Base-by-base conservation (phyloP, 2,329 filamentous ascomycete species). In the Epichloe festucae region DNA sequence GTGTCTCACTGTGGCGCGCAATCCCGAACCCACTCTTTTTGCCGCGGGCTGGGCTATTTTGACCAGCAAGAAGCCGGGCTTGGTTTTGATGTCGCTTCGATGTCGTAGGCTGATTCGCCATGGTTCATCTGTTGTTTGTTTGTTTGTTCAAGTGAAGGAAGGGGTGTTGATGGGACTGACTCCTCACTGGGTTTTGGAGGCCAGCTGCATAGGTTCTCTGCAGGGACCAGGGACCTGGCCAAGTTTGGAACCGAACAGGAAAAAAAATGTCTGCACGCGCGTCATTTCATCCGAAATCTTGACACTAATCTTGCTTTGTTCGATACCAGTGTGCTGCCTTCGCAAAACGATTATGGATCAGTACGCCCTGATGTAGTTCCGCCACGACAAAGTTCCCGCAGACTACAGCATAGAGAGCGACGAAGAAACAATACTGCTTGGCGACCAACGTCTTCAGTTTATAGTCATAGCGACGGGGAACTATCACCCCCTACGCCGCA, bases 371-470 rank as follows among this genome's bases (percentile, higher is more conserved):
- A 62, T 34, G 62, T 62, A 53, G 55, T 65, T 27, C 66, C 64
- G 36, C 64, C 70, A 40, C 63, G 64, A 23, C 64, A 64, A 60
- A 70, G 68, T 50, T 63, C 67, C 12, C 60, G 59, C 52, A 54
- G 65, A 59, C 54, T 58, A 55, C 48, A 57, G 59, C 55, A 53
- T 17, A 46, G 52, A 45, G 27, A 21, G 6, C 49, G 39, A 7
- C 39, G 38, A 44, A 49, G 52, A 31, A 65, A 60, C 53, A 59
- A 58, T 53, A 64, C 68, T 36, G 63, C 60, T 50, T 68, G 67
- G 55, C 74, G 75, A 41, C 74, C 76, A n/a, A 57, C 70, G 6
- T 84, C 82, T 35, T 84, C 83, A 15, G 58, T 81, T 46, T 84
- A 63, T 54, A 59, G 54, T 41, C 46, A 85, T 62, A 57, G 52